A percentile compares a stretch with the other conserved stretches of the same genome.
Conservation (phyloP, 2,329 filamentous ascomycete species). For the Cytospora schulzeri region DNA sequence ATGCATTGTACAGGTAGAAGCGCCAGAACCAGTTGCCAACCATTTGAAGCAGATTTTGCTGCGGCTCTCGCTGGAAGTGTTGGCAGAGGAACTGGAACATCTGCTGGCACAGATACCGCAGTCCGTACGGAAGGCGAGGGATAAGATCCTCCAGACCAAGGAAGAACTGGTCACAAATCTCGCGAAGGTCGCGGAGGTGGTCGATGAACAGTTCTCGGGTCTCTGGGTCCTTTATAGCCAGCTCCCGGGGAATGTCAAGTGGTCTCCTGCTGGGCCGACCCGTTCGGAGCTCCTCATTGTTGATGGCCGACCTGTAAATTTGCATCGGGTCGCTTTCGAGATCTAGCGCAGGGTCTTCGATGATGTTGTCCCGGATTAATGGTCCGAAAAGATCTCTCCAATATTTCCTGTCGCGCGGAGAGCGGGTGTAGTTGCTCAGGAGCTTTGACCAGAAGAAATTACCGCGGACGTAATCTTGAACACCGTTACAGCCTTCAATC, state of each 20-base stretch:
- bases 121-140: conserved; percentile 87
- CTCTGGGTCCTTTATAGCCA: conserved; percentile 94
- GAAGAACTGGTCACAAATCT: conserved; percentile 93
- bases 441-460: conserved; percentile 94
- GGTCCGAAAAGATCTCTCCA: conserved; percentile 83
- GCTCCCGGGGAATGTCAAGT: conserved; percentile 83
- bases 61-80: conserved; percentile 79
- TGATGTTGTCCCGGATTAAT: conserved; percentile 86
- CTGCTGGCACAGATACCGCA: conserved; percentile 85
- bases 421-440: conserved; percentile 83
- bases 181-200: conserved; percentile 88
- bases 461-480: conserved; percentile 85
- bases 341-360: conserved; percentile 88
- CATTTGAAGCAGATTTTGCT: conserved; percentile 76
- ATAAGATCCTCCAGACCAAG: conserved; percentile 78
- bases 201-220: conserved; percentile 92
- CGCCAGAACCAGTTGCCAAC: conserved; percentile 93
- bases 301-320: conserved; percentile 93
- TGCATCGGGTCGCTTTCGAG: conserved; percentile 97
- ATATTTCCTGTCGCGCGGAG: conserved; percentile 89
- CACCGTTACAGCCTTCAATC: conserved; percentile 68
- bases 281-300: conserved; percentile 94
- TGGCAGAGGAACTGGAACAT: conserved; percentile 77
- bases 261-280: conserved; percentile 79
- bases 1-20: conserved; percentile 86